Percentiles rank a stretch among this genome's conserved stretches.
Evolutionary conservation across 306 rosid species (phyloP).

Genomic region (Adenanthera pavonina): DNA sequence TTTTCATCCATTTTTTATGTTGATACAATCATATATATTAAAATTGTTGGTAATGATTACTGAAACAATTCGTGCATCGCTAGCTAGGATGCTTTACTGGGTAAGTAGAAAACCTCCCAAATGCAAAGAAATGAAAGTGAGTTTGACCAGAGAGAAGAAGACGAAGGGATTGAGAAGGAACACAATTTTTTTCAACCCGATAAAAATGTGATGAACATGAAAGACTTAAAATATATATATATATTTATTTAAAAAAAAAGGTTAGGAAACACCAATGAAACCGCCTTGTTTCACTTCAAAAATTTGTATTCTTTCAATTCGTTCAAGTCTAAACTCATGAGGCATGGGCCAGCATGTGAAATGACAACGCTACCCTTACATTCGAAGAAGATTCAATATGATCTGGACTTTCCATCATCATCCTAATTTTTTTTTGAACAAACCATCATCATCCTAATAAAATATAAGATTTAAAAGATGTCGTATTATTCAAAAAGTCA

Average conservation of each 20-base stretch:
- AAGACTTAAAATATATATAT: not conserved
- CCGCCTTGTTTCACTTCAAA: constrained; percentile 46
- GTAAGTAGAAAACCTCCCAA: not conserved
- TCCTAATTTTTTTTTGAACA: no score
- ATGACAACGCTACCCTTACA: not conserved
- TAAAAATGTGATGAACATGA: constrained; percentile 1
- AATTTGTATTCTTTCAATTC: not conserved
- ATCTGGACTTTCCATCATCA: not conserved
- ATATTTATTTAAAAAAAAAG: not conserved
- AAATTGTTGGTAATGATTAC: no score
- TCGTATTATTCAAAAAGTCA: no score
- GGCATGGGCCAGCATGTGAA: not conserved
- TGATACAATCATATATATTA: no score
- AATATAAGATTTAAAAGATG: no score
- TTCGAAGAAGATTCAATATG: not conserved
- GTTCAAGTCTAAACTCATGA: not conserved
- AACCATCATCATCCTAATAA: no score
- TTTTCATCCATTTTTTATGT: no score
- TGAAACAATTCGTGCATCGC: no score
- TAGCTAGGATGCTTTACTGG: no score
- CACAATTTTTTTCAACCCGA: not conserved
- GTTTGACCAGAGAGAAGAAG: not conserved
- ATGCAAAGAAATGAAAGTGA: constrained; percentile 25
- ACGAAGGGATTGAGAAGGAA: not conserved
- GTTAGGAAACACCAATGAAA: constrained; percentile 25